Evolutionary conservation across 2,329 filamentous ascomycete genomes (phyloP).

Genomic region (Cladosporium sphaerospermum): DNA sequence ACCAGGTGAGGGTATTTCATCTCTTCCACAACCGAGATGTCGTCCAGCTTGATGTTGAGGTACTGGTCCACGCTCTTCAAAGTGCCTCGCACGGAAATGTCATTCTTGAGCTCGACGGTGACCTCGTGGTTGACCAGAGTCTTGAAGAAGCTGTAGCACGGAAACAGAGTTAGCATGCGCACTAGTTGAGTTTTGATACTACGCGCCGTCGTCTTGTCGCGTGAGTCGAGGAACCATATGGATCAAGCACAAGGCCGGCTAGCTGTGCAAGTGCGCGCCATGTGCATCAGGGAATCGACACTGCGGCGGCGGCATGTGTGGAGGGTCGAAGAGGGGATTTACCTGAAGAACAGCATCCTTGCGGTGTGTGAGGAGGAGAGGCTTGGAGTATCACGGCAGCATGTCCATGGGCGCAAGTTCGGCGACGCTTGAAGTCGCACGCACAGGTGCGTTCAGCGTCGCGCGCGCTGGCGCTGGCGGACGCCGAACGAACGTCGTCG

Average conservation of each 20-base stretch:
- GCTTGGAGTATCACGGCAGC: constrained; percentile 6
- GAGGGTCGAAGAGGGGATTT: background rate
- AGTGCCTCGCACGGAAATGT: constrained; percentile 91
- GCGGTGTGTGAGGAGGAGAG: background rate
- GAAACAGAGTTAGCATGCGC: background rate
- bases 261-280: no score
- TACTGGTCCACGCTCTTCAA: constrained; percentile 98
- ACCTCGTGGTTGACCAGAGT: constrained; percentile 96
- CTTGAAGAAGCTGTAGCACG: constrained; percentile 77
- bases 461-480: background rate
- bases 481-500: constrained; percentile 7
- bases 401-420: constrained; percentile 3
- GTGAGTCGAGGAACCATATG: no score
- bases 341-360: constrained; percentile 32
- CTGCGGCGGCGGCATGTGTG: no score
- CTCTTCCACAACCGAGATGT: constrained; percentile 88
- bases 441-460: background rate
- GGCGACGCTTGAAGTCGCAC: constrained; percentile 1
- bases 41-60: constrained; percentile 97
- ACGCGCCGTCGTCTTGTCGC: no score
- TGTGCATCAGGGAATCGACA: no score
- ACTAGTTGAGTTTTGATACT: background rate
- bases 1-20: constrained; percentile 91
- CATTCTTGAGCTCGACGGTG: constrained; percentile 98
- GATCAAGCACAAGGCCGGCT: no score